Evolutionary conservation across 805 yeast genomes (phyloP).

Genomic region (Lachancea lanzarotensis): DNA sequence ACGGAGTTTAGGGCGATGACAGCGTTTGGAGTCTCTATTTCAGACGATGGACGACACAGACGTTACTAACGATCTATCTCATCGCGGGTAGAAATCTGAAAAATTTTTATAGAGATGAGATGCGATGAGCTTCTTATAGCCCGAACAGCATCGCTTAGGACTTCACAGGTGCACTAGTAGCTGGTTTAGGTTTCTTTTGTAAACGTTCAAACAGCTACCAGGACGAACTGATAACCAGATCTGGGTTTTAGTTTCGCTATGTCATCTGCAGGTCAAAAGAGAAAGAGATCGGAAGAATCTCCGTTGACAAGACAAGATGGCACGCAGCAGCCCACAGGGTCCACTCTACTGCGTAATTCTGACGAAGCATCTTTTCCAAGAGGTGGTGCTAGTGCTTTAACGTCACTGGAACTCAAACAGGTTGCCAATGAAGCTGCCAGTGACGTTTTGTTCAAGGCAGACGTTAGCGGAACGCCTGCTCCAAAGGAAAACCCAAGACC

Average conservation of each 20-base stretch:
- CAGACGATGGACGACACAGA: background rate
- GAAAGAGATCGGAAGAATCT: slow-evolving; percentile 44
- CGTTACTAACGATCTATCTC: background rate
- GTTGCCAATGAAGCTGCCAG: slow-evolving; percentile 87
- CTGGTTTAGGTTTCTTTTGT: background rate
- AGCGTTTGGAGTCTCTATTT: too few species aligned
- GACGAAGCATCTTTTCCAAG: slow-evolving; percentile 68
- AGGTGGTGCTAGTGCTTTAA: slow-evolving; percentile 84
- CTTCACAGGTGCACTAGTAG: background rate
- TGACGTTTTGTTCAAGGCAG: slow-evolving; percentile 59
- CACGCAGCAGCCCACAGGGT: slow-evolving; percentile 33
- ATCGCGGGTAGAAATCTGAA: slow-evolving; percentile 9
- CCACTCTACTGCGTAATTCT: slow-evolving; percentile 33
- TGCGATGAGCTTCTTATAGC: slow-evolving; percentile 14
- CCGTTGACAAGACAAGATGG: slow-evolving; percentile 37
- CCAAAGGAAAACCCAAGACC: slow-evolving; percentile 24
- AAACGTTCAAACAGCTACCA: background rate
- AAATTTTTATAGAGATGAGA: slow-evolving; percentile 13
- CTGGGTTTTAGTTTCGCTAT: slow-evolving; percentile 1
- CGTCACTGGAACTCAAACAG: slow-evolving; percentile 87
- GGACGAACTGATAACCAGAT: background rate
- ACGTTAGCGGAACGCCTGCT: slow-evolving; percentile 14
- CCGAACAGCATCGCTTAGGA: background rate
- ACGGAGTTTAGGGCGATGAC: too few species aligned
- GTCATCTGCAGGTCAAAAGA: slow-evolving; percentile 28